A percentile compares a stretch with the other conserved stretches of the same genome.
phyloP scores from a whole-genome alignment of 352 stramenopile genomes.

The Globisporangium lucens region DNA sequence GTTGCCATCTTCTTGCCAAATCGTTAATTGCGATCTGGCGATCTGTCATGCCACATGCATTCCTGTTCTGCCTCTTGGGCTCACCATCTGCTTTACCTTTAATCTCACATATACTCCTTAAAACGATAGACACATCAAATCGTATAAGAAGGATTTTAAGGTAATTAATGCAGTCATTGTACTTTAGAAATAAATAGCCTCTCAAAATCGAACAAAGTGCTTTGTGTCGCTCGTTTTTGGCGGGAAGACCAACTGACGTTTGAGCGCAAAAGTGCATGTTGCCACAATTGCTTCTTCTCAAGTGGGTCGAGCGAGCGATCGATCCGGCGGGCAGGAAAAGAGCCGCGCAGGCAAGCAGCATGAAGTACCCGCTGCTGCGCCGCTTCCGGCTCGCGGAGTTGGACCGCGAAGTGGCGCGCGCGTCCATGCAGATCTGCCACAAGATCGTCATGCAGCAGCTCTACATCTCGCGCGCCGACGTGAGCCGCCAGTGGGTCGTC shows the following conservation, averaged over 20 bases:
- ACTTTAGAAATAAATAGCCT: background rate
- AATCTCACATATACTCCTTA: background rate
- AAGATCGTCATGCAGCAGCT: slow-evolving; percentile 84
- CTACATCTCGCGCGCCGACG: slow-evolving; percentile 76
- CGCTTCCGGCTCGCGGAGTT: slow-evolving; percentile 57
- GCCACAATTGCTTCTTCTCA: slow-evolving; percentile 2
- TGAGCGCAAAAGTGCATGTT: slow-evolving; percentile 1
- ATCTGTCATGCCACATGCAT: background rate
- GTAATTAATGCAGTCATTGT: too few relatives aligned
- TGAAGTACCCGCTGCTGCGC: slow-evolving; percentile 62
- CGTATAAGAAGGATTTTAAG: background rate
- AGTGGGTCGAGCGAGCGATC: slow-evolving; percentile 4
- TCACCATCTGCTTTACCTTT: background rate
- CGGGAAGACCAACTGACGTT: slow-evolving; percentile 8
- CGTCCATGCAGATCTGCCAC: slow-evolving; percentile 82
- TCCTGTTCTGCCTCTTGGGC: slow-evolving; percentile 7
- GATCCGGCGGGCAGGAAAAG: background rate
- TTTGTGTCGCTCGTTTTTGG: slow-evolving; percentile 2
- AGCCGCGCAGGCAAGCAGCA: slow-evolving; percentile 12
- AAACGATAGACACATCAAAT: background rate
- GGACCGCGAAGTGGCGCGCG: slow-evolving; percentile 66
- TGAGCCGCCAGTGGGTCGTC: slow-evolving; percentile 76
- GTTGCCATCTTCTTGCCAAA: background rate
- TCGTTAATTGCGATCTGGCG: background rate
- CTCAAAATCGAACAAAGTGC: background rate